Evolutionary conservation across 768 basidiomycete species (phyloP).

Genomic region (Pleurotus djamor): DNA sequence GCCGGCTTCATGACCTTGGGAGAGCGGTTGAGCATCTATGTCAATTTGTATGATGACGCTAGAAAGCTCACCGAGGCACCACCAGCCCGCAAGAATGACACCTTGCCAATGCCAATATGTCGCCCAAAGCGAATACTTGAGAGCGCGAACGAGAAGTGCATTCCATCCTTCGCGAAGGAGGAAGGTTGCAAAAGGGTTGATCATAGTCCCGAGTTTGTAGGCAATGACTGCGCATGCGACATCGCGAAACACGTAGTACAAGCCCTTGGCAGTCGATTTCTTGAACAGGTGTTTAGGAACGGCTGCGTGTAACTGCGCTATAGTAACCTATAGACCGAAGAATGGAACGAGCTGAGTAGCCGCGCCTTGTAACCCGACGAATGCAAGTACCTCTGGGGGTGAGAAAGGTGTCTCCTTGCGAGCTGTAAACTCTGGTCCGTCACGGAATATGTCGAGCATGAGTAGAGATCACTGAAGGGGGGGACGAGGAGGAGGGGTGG

Average conservation of each 20-base stretch:
- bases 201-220: slow-evolving; percentile 45
- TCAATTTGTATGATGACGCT: background rate
- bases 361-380: background rate
- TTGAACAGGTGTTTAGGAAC: slow-evolving; percentile 52
- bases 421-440: slow-evolving; percentile 7
- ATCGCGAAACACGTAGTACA: slow-evolving; percentile 47
- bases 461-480: background rate
- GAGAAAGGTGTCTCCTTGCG: slow-evolving; percentile 9
- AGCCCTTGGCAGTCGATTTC: slow-evolving; percentile 45
- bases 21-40: background rate
- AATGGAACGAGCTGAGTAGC: background rate
- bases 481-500: background rate
- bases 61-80: slow-evolving; percentile 39
- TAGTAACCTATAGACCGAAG: slow-evolving; percentile 30
- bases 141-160: slow-evolving; percentile 18
- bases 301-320: slow-evolving; percentile 47
- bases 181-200: slow-evolving; percentile 38
- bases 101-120: slow-evolving; percentile 63
- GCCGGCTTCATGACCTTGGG: slow-evolving; percentile 56
- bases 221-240: slow-evolving; percentile 39
- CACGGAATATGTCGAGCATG: slow-evolving; percentile 6
- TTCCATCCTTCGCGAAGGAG: slow-evolving; percentile 22
- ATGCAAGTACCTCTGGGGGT: slow-evolving; percentile 6
- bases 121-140: slow-evolving; percentile 41
- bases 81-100: slow-evolving; percentile 55